Conservation (phyloP, 2,329 filamentous ascomycete species). For the Acephala macrosclerotiorum region DNA sequence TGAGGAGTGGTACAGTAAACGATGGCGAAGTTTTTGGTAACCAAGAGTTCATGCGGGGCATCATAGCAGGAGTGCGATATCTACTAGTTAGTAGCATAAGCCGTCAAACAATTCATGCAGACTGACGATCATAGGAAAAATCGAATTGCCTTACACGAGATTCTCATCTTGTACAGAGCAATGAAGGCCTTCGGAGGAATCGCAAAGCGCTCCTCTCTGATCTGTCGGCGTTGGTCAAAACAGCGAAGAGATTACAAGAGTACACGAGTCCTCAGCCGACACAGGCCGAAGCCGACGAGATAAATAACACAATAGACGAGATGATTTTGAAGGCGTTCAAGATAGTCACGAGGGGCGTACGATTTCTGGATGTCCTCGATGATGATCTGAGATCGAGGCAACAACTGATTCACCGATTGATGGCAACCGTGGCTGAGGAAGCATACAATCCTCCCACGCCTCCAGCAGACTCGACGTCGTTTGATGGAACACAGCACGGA, state of each 20-base stretch:
- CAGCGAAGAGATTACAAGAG: slow-evolving; percentile 85
- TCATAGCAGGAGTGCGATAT: slow-evolving; percentile 91
- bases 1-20: slow-evolving; percentile 78
- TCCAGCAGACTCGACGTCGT: slow-evolving; percentile 63
- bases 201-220: slow-evolving; percentile 90
- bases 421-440: slow-evolving; percentile 67
- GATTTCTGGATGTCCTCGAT: slow-evolving; percentile 87
- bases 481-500: slow-evolving; percentile 51
- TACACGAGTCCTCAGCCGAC: slow-evolving; percentile 53
- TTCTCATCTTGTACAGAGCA: slow-evolving; percentile 74
- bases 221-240: slow-evolving; percentile 87
- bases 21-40: slow-evolving; percentile 83
- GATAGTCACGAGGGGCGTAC: slow-evolving; percentile 88
- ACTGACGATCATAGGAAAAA: slow-evolving; percentile 68
- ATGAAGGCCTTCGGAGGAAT: slow-evolving; percentile 78
- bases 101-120: background rate
- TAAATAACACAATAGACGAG: slow-evolving; percentile 85
- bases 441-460: slow-evolving; percentile 67
- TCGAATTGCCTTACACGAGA: slow-evolving; percentile 89
- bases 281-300: slow-evolving; percentile 57
- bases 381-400: slow-evolving; percentile 62
- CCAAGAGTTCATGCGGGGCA: slow-evolving; percentile 92
- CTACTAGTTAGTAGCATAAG: slow-evolving; percentile 72
- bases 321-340: slow-evolving; percentile 94
- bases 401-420: slow-evolving; percentile 61